A percentile compares a stretch with the other conserved stretches of the same genome.
Evolutionary conservation across 306 rosid genomes (phyloP).

Genomic region (Adenanthera pavonina): DNA sequence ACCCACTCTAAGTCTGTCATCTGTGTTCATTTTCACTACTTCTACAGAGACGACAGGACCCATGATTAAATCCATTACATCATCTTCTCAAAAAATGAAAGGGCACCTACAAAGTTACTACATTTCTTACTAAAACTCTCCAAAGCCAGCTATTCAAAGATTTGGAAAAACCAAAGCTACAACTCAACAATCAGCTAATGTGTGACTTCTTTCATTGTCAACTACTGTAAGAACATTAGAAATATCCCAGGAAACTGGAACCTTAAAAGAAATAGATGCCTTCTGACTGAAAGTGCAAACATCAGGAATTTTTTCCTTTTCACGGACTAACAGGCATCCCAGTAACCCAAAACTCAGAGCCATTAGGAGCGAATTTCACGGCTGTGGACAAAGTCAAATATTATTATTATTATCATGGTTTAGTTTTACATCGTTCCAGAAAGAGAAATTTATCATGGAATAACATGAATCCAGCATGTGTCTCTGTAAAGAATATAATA

Average conservation of each 20-base stretch:
- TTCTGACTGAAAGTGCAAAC: slow-evolving; percentile 25
- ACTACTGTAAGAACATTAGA: neutral
- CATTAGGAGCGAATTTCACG: neutral
- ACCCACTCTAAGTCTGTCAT: neutral
- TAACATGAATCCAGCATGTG: neutral
- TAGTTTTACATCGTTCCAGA: neutral
- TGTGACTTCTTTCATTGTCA: neutral
- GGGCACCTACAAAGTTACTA: neutral
- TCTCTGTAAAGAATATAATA: neutral
- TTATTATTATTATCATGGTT: neutral
- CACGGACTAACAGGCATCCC: slow-evolving; percentile 1
- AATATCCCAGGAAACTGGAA: slow-evolving; percentile 1
- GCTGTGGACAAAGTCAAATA: neutral
- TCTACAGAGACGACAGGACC: neutral
- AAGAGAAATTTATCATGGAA: slow-evolving; percentile 21
- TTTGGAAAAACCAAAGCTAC: neutral
- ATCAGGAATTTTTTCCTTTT: neutral
- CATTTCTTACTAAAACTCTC: neutral
- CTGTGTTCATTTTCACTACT: neutral
- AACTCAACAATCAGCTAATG: neutral
- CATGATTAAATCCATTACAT: neutral
- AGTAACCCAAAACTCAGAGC: slow-evolving; percentile 16
- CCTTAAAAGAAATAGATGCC: neutral
- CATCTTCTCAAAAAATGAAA: neutral
- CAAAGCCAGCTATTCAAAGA: neutral